Conservation (phyloP, 805 yeast species). For the Yamadazyma endophytica region DNA sequence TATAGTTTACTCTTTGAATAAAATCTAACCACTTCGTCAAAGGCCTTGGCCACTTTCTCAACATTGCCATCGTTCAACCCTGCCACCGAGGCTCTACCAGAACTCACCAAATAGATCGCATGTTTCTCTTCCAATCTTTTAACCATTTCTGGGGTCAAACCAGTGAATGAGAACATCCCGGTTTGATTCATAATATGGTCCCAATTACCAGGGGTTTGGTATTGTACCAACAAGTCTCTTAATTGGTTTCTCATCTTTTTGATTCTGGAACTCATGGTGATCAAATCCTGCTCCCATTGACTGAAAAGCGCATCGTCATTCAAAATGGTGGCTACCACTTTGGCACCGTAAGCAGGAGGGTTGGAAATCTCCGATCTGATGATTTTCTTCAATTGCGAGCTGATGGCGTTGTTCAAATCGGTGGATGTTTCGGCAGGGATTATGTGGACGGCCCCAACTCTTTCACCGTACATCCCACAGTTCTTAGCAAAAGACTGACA, state of each 20-base stretch:
- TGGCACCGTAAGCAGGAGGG: conserved; percentile 95
- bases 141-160: conserved; percentile 73
- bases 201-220: conserved; percentile 87
- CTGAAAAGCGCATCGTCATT: conserved; percentile 58
- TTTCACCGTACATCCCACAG: conserved; percentile 96
- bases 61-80: conserved; percentile 83
- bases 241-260: conserved; percentile 69
- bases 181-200: conserved; percentile 84
- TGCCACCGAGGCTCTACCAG: conserved; percentile 92
- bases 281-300: conserved; percentile 83
- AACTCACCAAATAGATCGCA: conserved; percentile 74
- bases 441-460: conserved; percentile 90
- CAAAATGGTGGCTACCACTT: conserved; percentile 75
- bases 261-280: conserved; percentile 85
- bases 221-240: conserved; percentile 53
- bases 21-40: conserved; percentile 68
- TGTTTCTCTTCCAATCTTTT: conserved; percentile 69
- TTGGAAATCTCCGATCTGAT: conserved; percentile 85
- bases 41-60: conserved; percentile 70
- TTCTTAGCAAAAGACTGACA: conserved; percentile 97
- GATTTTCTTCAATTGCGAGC: conserved; percentile 70
- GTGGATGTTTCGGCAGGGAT: conserved; percentile 42
- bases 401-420: conserved; percentile 52
- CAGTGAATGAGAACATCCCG: conserved; percentile 97
- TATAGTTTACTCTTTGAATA: conserved; percentile 21